phyloP scores from a whole-genome alignment of 176 grass and related monocot species.

The Avena sativa region DNA sequence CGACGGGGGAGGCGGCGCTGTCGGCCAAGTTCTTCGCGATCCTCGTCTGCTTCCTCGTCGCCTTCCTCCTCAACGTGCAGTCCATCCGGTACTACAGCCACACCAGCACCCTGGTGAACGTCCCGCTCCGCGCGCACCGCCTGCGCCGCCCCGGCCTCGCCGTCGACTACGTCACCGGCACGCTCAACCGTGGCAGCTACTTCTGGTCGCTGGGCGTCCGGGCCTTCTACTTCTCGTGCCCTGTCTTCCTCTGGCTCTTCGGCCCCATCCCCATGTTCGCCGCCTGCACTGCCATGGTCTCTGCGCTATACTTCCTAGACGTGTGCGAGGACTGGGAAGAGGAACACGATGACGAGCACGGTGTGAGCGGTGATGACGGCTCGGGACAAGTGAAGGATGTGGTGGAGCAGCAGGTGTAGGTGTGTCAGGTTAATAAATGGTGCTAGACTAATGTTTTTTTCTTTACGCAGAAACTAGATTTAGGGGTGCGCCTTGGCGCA shows the following conservation, averaged over 20 bases:
- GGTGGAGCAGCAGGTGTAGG: conserved; percentile 31
- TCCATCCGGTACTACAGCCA: conserved; percentile 90
- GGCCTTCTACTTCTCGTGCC: conserved; percentile 75
- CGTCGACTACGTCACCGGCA: conserved; percentile 52
- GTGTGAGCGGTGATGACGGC: background rate
- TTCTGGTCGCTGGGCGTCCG: conserved; percentile 72
- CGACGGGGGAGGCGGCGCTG: conserved; percentile 19
- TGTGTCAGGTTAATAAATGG: background rate
- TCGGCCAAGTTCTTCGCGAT: conserved; percentile 73
- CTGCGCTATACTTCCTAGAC: conserved; percentile 59
- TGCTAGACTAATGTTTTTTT: no score
- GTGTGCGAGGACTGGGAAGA: conserved; percentile 41
- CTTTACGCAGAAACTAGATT: background rate
- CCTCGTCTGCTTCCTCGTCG: conserved; percentile 78
- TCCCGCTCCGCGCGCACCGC: conserved; percentile 50
- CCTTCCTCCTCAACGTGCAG: conserved; percentile 92
- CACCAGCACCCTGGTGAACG: conserved; percentile 63
- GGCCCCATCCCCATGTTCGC: conserved; percentile 61
- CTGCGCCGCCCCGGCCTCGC: conserved; percentile 26
- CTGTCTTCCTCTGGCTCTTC: conserved; percentile 72
- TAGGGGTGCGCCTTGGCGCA: no score
- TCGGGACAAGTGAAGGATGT: background rate
- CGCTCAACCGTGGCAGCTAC: conserved; percentile 62
- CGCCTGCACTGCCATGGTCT: conserved; percentile 42
- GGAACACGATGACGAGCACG: background rate